Evolutionary conservation across 179 eudicot genomes (phyloP).

Genomic region (Camellia oleifera): DNA sequence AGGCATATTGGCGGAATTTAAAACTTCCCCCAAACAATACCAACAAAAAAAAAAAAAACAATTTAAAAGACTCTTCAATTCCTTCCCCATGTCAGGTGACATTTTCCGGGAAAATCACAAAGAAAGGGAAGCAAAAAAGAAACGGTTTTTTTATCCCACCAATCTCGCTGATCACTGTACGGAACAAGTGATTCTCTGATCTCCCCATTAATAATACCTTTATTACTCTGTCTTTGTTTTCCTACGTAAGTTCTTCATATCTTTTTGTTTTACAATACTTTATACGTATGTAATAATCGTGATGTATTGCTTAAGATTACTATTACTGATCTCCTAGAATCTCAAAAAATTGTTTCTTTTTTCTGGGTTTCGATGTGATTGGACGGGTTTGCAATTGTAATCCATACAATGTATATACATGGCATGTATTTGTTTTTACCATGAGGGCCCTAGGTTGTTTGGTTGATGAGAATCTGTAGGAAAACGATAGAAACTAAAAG

Average conservation of each 20-base stretch:
- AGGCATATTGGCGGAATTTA: neutral
- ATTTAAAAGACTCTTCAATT: neutral
- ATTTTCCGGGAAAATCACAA: neutral
- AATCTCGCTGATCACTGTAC: neutral
- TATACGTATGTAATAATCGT: neutral
- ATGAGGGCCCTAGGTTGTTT: neutral
- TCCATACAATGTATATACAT: neutral
- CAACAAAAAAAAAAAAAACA: neutral
- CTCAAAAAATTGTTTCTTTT: neutral
- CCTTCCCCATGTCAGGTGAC: neutral
- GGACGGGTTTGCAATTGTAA: neutral
- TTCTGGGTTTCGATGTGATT: neutral
- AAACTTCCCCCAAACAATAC: slow-evolving; percentile 6
- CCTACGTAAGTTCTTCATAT: neutral
- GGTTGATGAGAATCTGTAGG: neutral
- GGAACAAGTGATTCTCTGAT: neutral
- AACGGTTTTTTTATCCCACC: neutral
- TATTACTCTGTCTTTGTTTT: neutral
- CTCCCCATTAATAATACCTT: neutral
- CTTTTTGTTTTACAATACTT: neutral
- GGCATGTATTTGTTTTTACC: neutral
- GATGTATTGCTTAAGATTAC: neutral
- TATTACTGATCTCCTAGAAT: neutral
- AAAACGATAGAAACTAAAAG: neutral
- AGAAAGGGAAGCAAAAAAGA: neutral